Conservation (phyloP, 495 filamentous ascomycete species). For the Aspergillus carlsbadensis region DNA sequence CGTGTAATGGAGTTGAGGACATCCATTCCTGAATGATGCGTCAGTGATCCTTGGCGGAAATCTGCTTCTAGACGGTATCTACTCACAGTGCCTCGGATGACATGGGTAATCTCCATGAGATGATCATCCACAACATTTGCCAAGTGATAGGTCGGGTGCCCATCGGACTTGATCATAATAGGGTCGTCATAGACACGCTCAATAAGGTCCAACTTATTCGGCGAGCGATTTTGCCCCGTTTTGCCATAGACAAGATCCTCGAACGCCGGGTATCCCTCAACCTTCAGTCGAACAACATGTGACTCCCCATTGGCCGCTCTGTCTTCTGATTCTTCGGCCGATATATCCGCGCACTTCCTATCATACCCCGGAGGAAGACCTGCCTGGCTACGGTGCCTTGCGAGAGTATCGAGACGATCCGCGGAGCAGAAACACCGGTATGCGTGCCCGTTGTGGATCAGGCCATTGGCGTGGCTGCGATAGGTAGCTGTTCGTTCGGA, state of each 20-base stretch:
- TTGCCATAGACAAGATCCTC: conserved; percentile 75
- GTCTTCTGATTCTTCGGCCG: conserved; percentile 63
- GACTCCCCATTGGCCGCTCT: conserved; percentile 64
- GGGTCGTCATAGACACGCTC: conserved; percentile 67
- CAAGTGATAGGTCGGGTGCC: conserved; percentile 91
- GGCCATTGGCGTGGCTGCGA: conserved; percentile 62
- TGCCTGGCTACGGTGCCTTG: conserved; percentile 53
- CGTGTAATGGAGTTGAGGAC: conserved; percentile 85
- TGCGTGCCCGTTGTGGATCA: conserved; percentile 69
- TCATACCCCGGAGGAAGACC: conserved; percentile 73
- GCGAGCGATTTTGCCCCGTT: conserved; percentile 50
- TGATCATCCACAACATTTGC: conserved; percentile 97
- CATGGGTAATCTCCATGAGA: conserved; percentile 91
- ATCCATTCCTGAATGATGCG: conserved; percentile 74
- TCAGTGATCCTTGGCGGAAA: background rate
- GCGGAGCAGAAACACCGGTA: conserved; percentile 92
- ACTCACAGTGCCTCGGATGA: conserved; percentile 79
- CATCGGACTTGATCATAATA: conserved; percentile 86
- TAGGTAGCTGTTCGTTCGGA: conserved; percentile 81
- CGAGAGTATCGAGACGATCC: conserved; percentile 64
- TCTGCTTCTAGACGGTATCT: background rate
- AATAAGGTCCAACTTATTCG: conserved; percentile 42
- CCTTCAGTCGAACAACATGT: conserved; percentile 76
- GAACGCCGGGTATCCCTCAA: conserved; percentile 58
- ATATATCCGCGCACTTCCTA: conserved; percentile 68